Base-by-base conservation (phyloP, 176 grass and related monocot genomes). In the Bonia amplexicaulis region DNA sequence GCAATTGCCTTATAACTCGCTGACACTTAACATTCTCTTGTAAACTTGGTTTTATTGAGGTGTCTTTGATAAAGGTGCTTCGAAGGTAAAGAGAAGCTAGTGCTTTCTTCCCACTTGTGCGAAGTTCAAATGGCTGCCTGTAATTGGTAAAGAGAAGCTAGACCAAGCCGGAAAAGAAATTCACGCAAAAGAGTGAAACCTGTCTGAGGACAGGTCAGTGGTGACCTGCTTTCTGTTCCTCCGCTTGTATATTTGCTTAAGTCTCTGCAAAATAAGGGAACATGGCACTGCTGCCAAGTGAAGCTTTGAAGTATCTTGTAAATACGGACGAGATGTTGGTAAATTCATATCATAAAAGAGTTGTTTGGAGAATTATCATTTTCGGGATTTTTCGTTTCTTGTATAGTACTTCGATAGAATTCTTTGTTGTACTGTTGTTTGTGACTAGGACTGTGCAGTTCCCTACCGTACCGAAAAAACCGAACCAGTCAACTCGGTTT, bases 301-400 rank as follows among this genome's bases (percentile, higher is more conserved):
- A 73, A 60, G 66, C 47, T 72, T 68, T 68, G 11, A 7, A 49
- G 35, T 69, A 59, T 65, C 47, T 57, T 90, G 84, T 86, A 90
- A 86, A 82, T 72, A 82, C 1, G 40, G 27, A 65, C 6, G 26
- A 73, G 58, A 66, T 60, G 58, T 8, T 12, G 20, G 20, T 26
- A 57, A 77, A 37, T 73, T 79, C 14, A n/a, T 45, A 47, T 25
- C 23, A 41, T 31, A 35, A 33, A 74, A 41, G n/a, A 45, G 27
- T 49, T 17, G 19, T 46, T 66, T 23, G 6, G 41, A 2, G 7
- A 54, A 42, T 75, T 47, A 17, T 35, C 12, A 9, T 33, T 75
- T 25, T 19, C 9, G 9, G 1, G 9, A 44, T 29, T 37, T 29
- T 31, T 26, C 25, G 17, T 81, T 53, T 66, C 12, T 52, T 66